Evolutionary conservation across 805 yeast species (phyloP).

Genomic region (Komagataella phaffii): DNA sequence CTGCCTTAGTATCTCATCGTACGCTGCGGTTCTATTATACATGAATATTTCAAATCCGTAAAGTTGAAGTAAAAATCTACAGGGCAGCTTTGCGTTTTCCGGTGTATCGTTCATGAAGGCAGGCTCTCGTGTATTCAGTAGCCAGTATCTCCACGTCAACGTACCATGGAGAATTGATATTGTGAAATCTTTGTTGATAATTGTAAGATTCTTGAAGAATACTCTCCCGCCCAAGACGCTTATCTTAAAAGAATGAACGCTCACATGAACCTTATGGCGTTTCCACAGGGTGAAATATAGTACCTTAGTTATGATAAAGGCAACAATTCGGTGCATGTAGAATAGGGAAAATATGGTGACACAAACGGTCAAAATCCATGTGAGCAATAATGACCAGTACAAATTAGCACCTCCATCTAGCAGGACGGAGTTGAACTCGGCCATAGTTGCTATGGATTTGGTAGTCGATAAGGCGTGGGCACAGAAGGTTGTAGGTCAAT

Average conservation of each 20-base stretch:
- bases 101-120: slow-evolving; percentile 6
- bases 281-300: slow-evolving; percentile 53
- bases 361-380: slow-evolving; percentile 63
- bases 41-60: slow-evolving; percentile 77
- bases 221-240: slow-evolving; percentile 77
- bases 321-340: slow-evolving; percentile 64
- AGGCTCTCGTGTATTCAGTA: slow-evolving; percentile 24
- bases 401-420: slow-evolving; percentile 7
- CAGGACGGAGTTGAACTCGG: not conserved
- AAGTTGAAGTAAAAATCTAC: slow-evolving; percentile 41
- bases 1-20: slow-evolving; percentile 40
- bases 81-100: slow-evolving; percentile 33
- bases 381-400: slow-evolving; percentile 68
- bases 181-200: slow-evolving; percentile 64
- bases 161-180: slow-evolving; percentile 57
- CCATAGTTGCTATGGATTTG: not conserved
- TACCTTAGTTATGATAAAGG: slow-evolving; percentile 36
- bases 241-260: slow-evolving; percentile 60
- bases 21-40: slow-evolving; percentile 71
- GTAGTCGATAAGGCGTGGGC: not conserved
- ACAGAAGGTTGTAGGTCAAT: not conserved
- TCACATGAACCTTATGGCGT: slow-evolving; percentile 38
- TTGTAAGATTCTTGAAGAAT: slow-evolving; percentile 60
- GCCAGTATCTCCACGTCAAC: slow-evolving; percentile 90
- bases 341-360: slow-evolving; percentile 54